Percentiles rank a stretch among this genome's conserved stretches.
phyloP scores from a whole-genome alignment of 805 yeast species.

The Candida ficus region DNA sequence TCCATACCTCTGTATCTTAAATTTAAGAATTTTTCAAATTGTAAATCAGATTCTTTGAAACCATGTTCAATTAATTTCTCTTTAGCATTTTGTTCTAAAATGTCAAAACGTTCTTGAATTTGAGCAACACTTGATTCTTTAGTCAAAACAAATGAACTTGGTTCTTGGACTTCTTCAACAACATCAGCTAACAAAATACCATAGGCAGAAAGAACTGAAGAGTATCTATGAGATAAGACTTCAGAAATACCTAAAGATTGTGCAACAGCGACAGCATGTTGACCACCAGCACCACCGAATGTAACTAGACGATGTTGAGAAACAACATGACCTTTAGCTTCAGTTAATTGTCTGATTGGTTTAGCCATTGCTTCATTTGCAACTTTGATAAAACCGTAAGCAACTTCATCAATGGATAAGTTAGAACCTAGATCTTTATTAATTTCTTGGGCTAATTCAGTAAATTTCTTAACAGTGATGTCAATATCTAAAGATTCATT shows the following conservation, averaged over 20 bases:
- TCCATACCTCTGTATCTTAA: conserved; percentile 88
- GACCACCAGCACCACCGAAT: conserved; percentile 95
- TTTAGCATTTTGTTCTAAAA: conserved; percentile 39
- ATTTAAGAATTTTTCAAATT: conserved; percentile 62
- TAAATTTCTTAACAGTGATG: conserved; percentile 45
- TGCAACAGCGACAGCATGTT: conserved; percentile 78
- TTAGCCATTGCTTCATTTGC: conserved; percentile 91
- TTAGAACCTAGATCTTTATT: conserved; percentile 37
- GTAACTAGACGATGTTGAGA: conserved; percentile 68
- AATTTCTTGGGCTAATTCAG: conserved; percentile 48
- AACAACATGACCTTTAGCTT: conserved; percentile 71
- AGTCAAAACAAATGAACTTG: conserved; percentile 45
- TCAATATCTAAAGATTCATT: conserved; percentile 61
- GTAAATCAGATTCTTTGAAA: conserved; percentile 38
- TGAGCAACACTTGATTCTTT: conserved; percentile 23
- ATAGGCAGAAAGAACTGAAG: conserved; percentile 81
- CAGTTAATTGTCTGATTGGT: conserved; percentile 80
- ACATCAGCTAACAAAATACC: conserved; percentile 87
- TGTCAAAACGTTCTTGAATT: conserved; percentile 41
- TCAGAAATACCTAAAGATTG: conserved; percentile 60
- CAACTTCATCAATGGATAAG: conserved; percentile 62
- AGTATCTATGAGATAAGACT: conserved; percentile 72
- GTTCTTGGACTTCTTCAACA: conserved; percentile 74
- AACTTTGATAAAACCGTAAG: conserved; percentile 74
- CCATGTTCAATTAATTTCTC: conserved; percentile 48